phyloP scores from a whole-genome alignment of 2,329 filamentous ascomycete genomes.

The Mycosphaerella sp. region DNA sequence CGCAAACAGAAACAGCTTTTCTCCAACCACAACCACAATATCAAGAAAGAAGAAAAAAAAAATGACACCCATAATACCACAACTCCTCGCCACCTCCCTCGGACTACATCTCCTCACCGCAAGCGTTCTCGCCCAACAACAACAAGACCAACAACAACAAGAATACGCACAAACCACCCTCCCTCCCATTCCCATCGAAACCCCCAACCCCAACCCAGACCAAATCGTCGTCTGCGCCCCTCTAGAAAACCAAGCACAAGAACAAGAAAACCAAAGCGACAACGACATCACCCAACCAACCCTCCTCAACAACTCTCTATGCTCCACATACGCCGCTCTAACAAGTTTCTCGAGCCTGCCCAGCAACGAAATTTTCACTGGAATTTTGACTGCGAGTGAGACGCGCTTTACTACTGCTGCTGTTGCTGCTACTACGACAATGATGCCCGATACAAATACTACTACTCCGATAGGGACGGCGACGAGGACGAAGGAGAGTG shows the following conservation, averaged over 20 bases:
- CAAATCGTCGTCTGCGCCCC: conserved; percentile 3
- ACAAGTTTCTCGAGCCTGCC: neutral
- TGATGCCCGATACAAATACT: too few relatives aligned
- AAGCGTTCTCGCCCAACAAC: neutral
- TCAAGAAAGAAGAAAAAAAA: neutral
- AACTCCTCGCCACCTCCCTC: neutral
- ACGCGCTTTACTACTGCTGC: neutral
- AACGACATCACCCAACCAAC: neutral
- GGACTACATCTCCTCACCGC: neutral
- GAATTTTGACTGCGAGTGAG: conserved; percentile 8
- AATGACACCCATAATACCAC: neutral
- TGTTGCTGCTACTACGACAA: too few relatives aligned
- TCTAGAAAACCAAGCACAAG: neutral
- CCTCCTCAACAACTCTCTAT: neutral
- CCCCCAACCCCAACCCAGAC: neutral
- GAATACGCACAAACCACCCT: neutral
- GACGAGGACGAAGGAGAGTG: neutral
- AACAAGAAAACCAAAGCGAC: too few relatives aligned
- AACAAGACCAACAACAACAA: too few relatives aligned
- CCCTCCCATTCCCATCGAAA: neutral
- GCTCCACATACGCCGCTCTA: neutral
- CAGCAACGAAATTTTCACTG: neutral
- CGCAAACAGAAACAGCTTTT: neutral
- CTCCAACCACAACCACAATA: too few relatives aligned
- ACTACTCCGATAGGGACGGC: neutral